Base-by-base conservation (phyloP, 164 flowering plant genomes). In the Chimonanthus praecox region DNA sequence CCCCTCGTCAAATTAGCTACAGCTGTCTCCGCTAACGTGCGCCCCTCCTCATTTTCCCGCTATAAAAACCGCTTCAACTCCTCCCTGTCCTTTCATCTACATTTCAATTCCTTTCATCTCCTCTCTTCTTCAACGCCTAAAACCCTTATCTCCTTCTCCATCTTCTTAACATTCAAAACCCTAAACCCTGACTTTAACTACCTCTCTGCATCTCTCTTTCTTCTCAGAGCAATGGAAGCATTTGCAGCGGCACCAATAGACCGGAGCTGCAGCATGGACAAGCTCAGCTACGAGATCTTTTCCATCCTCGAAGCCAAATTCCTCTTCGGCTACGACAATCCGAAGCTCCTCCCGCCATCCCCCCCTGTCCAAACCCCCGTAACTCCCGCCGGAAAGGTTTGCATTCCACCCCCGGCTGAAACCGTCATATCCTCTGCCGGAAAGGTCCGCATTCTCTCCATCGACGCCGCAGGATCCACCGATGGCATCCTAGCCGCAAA, bases 281-380 rank as follows among this genome's bases (percentile, higher is more conserved):
- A 89, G 78, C 86, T 91, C 49, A 91, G 92, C 80, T 89, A 91
- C 81, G 94, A 91, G 75, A 91, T 91, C 71, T 91, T 89, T 81
- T 89, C 94, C 9, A 89, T 89, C 45, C 83, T 91, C 33, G 97
- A 91, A 75, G 85, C 85, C 85, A 87, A 87, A 74, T 91, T 91
- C 75, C 84, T 91, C 21, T 91, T 91, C 64, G 87, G 85, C 21
- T 73, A 74, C 72, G 78, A 77, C 44, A 33, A 33, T 33, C 54
- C 80, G 48, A 70, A 77, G 51, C 62, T 72, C 43, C 21, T 60
- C 16, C 47, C 65, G 16, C 61, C 62, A 9, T 49, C 65, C 18
- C 47, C 62, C 2, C 46, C 49, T 8, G 15, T 15, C 21, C 4
- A 16, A 44, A 60, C 18, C 16, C 48, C 48, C 13, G 5, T 9